phyloP scores from a whole-genome alignment of 768 basidiomycete genomes.

The Cantharellus cinnabarinus region DNA sequence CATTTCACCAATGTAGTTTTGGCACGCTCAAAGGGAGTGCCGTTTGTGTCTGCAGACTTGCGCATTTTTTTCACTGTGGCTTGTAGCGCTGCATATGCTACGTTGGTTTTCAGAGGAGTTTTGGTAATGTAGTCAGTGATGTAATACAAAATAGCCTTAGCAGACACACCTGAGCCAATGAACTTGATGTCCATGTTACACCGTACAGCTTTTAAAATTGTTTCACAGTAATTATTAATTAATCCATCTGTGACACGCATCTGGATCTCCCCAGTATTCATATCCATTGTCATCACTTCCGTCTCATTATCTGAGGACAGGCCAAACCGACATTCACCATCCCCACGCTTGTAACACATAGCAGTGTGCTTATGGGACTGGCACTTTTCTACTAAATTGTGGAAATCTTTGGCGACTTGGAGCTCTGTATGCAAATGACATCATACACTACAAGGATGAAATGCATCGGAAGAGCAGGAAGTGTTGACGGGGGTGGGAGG shows the following conservation, averaged over 20 bases:
- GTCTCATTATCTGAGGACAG: conserved; percentile 9
- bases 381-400: neutral
- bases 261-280: conserved; percentile 7
- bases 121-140: conserved; percentile 33
- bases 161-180: conserved; percentile 23
- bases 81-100: conserved; percentile 21
- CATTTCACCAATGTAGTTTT: conserved; percentile 14
- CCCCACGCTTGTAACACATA: conserved; percentile 24
- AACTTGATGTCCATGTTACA: conserved; percentile 32
- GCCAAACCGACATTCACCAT: conserved; percentile 17
- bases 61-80: conserved; percentile 16
- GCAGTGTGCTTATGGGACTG: conserved; percentile 11
- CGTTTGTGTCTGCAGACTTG: too few relatives aligned
- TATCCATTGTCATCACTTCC: conserved; percentile 13
- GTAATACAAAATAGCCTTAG: conserved; percentile 27
- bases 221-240: conserved; percentile 26
- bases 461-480: neutral
- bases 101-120: conserved; percentile 22
- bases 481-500: neutral
- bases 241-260: conserved; percentile 20
- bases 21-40: too few relatives aligned
- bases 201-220: conserved; percentile 18
- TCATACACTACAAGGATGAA: neutral
- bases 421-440: neutral
- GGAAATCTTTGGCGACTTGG: neutral